phyloP scores from a whole-genome alignment of 2,329 filamentous ascomycete species.

The Mycocentrospora acerina region DNA sequence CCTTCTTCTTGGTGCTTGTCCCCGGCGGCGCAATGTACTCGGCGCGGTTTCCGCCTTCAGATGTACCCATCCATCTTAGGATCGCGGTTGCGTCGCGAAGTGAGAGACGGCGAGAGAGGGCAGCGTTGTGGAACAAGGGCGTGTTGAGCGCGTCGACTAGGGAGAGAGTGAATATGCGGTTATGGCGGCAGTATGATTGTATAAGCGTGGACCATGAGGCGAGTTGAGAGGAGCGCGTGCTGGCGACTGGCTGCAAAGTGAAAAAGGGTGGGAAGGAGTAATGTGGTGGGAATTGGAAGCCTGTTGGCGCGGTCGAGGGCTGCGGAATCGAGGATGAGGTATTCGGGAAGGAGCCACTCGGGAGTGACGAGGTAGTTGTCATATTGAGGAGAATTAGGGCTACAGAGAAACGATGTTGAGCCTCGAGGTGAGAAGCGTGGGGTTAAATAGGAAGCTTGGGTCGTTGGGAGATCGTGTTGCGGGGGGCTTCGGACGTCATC shows the following conservation, averaged over 20 bases:
- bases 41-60: constrained; percentile 56
- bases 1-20: constrained; percentile 15
- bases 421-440: too few species aligned
- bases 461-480: too few species aligned
- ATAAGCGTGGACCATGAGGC: constrained; percentile 85
- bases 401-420: too few species aligned
- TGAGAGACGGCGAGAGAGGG: constrained; percentile 48
- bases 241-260: constrained; percentile 74
- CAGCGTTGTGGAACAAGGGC: constrained; percentile 57
- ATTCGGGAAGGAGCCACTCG: background rate
- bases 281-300: constrained; percentile 49
- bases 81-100: constrained; percentile 56
- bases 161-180: constrained; percentile 74
- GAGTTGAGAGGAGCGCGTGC: constrained; percentile 73
- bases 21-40: constrained; percentile 60
- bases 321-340: background rate
- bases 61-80: constrained; percentile 57
- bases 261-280: constrained; percentile 85
- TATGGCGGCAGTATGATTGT: constrained; percentile 77
- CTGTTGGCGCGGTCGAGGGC: constrained; percentile 5
- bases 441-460: too few species aligned
- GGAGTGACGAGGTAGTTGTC: too few species aligned
- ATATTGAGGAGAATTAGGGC: too few species aligned
- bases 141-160: constrained; percentile 59
- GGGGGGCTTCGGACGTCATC: too few species aligned